Conservation (phyloP, 768 basidiomycete species). For the Naganishia vishniacii region DNA sequence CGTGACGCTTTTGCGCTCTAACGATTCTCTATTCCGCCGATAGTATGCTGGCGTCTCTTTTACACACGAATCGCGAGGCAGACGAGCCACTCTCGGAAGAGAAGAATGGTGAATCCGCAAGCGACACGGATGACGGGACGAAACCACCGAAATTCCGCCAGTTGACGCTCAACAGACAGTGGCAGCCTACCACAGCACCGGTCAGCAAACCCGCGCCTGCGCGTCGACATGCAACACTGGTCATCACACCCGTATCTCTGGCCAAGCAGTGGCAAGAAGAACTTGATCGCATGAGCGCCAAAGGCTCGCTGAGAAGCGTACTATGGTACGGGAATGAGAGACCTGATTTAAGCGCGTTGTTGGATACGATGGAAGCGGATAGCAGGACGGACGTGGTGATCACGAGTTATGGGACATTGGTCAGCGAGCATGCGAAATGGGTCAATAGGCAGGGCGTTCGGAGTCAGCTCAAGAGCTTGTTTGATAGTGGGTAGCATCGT, state of each 20-base stretch:
- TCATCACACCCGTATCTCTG: constrained; percentile 87
- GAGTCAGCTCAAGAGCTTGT: constrained; percentile 54
- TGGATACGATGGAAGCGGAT: constrained; percentile 56
- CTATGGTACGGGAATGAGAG: constrained; percentile 88
- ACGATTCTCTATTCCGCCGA: neutral
- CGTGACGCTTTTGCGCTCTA: neutral
- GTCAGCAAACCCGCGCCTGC: constrained; percentile 48
- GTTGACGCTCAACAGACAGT: constrained; percentile 45
- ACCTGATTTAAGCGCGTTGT: constrained; percentile 59
- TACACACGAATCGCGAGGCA: constrained; percentile 64
- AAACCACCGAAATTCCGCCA: constrained; percentile 47
- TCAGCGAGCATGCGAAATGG: constrained; percentile 64
- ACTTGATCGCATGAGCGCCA: constrained; percentile 71
- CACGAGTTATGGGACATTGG: constrained; percentile 84
- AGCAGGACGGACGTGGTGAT: constrained; percentile 67
- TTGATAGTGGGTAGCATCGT: constrained; percentile 39
- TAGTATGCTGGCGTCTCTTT: constrained; percentile 75
- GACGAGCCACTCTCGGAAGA: constrained; percentile 34
- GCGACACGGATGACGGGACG: constrained; percentile 33
- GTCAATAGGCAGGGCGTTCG: constrained; percentile 38
- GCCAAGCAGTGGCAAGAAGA: constrained; percentile 92
- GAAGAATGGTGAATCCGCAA: constrained; percentile 30
- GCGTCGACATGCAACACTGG: constrained; percentile 60
- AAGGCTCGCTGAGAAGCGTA: constrained; percentile 61
- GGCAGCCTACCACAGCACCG: constrained; percentile 56